Conservation (phyloP, 2,329 filamentous ascomycete genomes). For the Knufia petricola region DNA sequence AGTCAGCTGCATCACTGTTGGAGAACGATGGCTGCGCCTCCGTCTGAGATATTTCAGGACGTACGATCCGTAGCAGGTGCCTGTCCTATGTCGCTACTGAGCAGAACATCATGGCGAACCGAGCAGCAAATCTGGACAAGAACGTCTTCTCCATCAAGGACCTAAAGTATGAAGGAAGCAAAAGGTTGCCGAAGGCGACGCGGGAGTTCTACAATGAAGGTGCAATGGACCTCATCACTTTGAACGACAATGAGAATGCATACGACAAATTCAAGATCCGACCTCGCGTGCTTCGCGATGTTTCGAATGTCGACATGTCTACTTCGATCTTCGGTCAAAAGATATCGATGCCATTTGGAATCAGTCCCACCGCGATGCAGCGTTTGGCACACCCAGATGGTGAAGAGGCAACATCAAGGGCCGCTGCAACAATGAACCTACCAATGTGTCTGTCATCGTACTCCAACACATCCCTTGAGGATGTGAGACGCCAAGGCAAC, state of each 20-base stretch:
- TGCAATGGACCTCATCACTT: slow-evolving; percentile 45
- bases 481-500: slow-evolving; percentile 30
- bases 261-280: slow-evolving; percentile 42
- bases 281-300: slow-evolving; percentile 31
- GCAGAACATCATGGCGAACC: slow-evolving; percentile 27
- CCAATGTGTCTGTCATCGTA: slow-evolving; percentile 43
- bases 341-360: slow-evolving; percentile 42
- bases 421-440: slow-evolving; percentile 35
- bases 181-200: slow-evolving; percentile 14
- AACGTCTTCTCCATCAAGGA: slow-evolving; percentile 22
- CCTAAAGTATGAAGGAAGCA: slow-evolving; percentile 13
- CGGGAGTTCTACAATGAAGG: slow-evolving; percentile 49
- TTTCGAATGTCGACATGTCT: slow-evolving; percentile 30
- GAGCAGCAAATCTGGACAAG: slow-evolving; percentile 26
- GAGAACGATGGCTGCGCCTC: not conserved
- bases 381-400: slow-evolving; percentile 44
- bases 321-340: slow-evolving; percentile 38
- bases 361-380: slow-evolving; percentile 47
- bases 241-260: slow-evolving; percentile 43
- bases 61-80: not conserved
- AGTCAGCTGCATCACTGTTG: not conserved
- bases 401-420: slow-evolving; percentile 41
- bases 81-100: not conserved
- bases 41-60: not conserved
- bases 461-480: slow-evolving; percentile 37